These are phyloP conservation scores for Aspergillus oerlinghausenensis DNA, from an alignment of 2,329 filamentous ascomycete species.

Conservation along the genomic window DNA sequence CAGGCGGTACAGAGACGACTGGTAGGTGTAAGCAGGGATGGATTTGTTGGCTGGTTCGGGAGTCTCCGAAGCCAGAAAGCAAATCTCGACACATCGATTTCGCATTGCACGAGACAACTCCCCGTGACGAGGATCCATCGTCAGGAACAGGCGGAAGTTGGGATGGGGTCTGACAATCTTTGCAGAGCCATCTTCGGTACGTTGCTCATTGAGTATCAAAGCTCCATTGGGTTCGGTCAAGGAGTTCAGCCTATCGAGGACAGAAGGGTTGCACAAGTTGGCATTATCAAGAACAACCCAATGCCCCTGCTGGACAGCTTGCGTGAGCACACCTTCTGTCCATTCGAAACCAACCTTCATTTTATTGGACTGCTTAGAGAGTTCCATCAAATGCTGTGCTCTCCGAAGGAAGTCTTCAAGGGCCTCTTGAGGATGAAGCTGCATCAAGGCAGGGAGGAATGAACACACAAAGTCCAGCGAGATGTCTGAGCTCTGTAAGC, in stretches of 20 bases:
- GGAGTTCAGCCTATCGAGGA: constrained; percentile 90
- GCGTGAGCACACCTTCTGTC: constrained; percentile 88
- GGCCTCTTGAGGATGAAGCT: constrained; percentile 43
- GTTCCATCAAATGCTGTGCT: constrained; percentile 48
- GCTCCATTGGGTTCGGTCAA: constrained; percentile 85
- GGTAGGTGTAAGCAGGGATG: constrained; percentile 33
- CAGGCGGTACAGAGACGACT: constrained; percentile 38
- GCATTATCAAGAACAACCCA: constrained; percentile 97
- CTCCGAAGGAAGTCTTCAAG: constrained; percentile 48
- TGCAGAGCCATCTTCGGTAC: constrained; percentile 73
- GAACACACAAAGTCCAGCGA: constrained; percentile 28
- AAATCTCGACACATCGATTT: constrained; percentile 89
- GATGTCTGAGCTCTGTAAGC: constrained; percentile 24
- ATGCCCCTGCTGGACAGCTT: constrained; percentile 76
- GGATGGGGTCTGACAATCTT: constrained; percentile 76
- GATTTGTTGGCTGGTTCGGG: constrained; percentile 10
- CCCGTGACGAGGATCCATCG: constrained; percentile 85
- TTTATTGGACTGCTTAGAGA: constrained; percentile 58
- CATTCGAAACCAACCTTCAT: constrained; percentile 77
- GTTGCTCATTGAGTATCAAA: constrained; percentile 90
- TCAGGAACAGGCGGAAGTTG: constrained; percentile 88
- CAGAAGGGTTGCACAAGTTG: constrained; percentile 91
- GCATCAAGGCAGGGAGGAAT: constrained; percentile 29
- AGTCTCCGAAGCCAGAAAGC: constrained; percentile 52
- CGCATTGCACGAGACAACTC: constrained; percentile 95